phyloP scores from a whole-genome alignment of 257 asterid species.

The Dorcoceras hygrometricum region DNA sequence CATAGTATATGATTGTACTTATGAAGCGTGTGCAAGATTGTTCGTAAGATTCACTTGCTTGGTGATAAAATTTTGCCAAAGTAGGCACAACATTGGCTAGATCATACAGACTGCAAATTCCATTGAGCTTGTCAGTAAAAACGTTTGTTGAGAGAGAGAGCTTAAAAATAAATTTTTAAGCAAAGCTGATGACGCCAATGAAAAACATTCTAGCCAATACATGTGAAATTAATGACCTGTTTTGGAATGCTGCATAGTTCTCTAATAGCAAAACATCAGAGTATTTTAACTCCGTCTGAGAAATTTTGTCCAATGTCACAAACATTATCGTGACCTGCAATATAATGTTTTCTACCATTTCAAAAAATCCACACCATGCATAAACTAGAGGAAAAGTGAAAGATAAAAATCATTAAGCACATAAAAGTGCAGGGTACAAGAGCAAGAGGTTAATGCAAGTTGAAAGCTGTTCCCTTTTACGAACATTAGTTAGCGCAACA shows the following conservation, averaged over 20 bases:
- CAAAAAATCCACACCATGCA: constrained; percentile 16
- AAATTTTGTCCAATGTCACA: constrained; percentile 88
- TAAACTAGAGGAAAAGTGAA: constrained; percentile 14
- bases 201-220: constrained; percentile 6
- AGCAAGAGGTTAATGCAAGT: constrained; percentile 4
- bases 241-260: constrained; percentile 97
- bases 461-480: constrained; percentile 13
- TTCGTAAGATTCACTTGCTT: constrained; percentile 96
- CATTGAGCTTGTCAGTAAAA: constrained; percentile 31
- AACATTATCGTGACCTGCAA: constrained; percentile 94
- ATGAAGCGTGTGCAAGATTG: constrained; percentile 85
- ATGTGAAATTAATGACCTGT: constrained; percentile 54
- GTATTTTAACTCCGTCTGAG: constrained; percentile 82
- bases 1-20: constrained; percentile 77
- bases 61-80: constrained; percentile 93
- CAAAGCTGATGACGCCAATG: constrained; percentile 6
- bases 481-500: background rate
- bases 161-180: background rate
- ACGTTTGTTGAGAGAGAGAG: background rate
- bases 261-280: constrained; percentile 81
- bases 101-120: constrained; percentile 76
- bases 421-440: constrained; percentile 7
- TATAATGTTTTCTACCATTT: constrained; percentile 34
- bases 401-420: constrained; percentile 2
- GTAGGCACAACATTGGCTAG: constrained; percentile 95